These are phyloP conservation scores for Ammopiptanthus mongolicus DNA, from an alignment of 306 rosid genomes.

Conservation along the genomic window DNA sequence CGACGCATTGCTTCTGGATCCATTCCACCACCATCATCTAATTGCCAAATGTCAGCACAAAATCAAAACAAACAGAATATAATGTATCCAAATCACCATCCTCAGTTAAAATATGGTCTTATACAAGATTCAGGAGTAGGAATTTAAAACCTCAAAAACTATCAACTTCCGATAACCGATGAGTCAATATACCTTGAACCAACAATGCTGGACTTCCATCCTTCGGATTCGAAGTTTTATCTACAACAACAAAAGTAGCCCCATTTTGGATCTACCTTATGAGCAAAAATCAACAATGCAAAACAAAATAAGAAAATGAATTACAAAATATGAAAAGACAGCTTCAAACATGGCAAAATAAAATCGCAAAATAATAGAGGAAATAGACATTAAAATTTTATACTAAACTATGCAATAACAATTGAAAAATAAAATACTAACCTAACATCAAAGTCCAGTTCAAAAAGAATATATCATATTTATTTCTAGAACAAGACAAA, in stretches of 20 bases:
- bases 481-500: neutral
- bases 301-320: conserved; percentile 26
- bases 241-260: conserved; percentile 75
- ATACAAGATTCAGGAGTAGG: neutral
- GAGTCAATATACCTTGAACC: conserved; percentile 61
- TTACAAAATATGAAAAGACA: neutral
- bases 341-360: neutral
- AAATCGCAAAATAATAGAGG: neutral
- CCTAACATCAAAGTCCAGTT: neutral
- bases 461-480: neutral
- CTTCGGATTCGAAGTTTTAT: conserved; percentile 62
- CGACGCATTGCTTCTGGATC: conserved; percentile 62
- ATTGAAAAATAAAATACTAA: neutral
- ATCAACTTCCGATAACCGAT: neutral
- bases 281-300: conserved; percentile 28
- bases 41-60: conserved; percentile 11
- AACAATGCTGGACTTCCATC: conserved; percentile 76
- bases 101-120: neutral
- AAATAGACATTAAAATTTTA: neutral
- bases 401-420: neutral
- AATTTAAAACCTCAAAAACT: conserved; percentile 9
- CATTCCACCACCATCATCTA: conserved; percentile 87
- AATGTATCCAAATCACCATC: neutral
- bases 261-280: conserved; percentile 68
- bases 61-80: neutral